phyloP scores from a whole-genome alignment of 169 alveolate species.

The Plasmodium billcollinsi region DNA sequence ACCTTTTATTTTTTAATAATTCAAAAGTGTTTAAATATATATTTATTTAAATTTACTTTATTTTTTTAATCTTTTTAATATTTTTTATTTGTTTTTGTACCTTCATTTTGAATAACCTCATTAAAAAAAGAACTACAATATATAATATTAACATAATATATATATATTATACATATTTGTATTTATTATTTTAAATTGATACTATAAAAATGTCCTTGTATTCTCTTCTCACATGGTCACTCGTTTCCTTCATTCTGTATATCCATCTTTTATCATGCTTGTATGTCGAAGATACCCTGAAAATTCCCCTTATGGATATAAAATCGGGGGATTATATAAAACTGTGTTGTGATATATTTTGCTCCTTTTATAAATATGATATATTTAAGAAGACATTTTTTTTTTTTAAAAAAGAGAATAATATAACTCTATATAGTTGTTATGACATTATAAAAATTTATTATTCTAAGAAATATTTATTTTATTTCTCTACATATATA shows the following conservation, averaged over 20 bases:
- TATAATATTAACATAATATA: neutral
- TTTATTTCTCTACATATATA: conserved; percentile 26
- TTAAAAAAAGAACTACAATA: conserved; percentile 3
- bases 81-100: neutral
- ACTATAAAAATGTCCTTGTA: neutral
- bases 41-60: no score
- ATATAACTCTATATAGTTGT: conserved; percentile 23
- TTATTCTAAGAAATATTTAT: conserved; percentile 12
- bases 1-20: neutral
- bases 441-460: conserved; percentile 9
- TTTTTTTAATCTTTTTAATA: neutral
- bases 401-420: conserved; percentile 8
- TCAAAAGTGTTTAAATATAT: no score
- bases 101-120: neutral
- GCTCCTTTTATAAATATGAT: conserved; percentile 41
- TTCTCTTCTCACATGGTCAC: neutral
- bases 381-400: conserved; percentile 24
- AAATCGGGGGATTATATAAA: conserved; percentile 27
- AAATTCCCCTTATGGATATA: conserved; percentile 21
- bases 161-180: neutral
- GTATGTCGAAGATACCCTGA: conserved; percentile 47
- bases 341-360: conserved; percentile 35
- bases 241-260: conserved; percentile 1
- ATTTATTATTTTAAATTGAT: no score
- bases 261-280: conserved; percentile 6